Percentiles rank a stretch among this genome's conserved stretches.
Evolutionary conservation across 2,329 filamentous ascomycete species (phyloP).

Genomic region (Colletotrichum liaoningense): DNA sequence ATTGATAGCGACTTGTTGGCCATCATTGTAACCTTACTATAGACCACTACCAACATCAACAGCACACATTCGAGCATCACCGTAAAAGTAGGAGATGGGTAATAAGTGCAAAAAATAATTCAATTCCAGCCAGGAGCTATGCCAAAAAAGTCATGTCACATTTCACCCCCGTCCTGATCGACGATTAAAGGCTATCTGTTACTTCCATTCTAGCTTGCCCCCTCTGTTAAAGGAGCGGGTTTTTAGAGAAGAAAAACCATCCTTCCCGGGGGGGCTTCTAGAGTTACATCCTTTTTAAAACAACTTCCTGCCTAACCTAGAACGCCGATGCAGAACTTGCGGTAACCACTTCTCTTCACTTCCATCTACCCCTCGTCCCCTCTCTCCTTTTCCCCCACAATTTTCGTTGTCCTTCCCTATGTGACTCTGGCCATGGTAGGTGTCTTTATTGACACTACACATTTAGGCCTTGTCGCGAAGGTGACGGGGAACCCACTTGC

Average conservation of each 20-base stretch:
- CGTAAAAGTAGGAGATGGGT: background rate
- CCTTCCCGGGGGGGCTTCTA: constrained; percentile 44
- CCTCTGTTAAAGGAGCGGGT: constrained; percentile 40
- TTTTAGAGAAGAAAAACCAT: constrained; percentile 41
- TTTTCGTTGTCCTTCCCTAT: constrained; percentile 38
- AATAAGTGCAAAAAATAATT: constrained; percentile 4
- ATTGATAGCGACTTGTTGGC: no score
- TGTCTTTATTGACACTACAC: constrained; percentile 37
- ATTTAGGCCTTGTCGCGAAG: constrained; percentile 51
- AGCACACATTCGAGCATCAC: background rate
- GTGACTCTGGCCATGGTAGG: background rate
- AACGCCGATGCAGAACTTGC: constrained; percentile 51
- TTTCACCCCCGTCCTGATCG: constrained; percentile 30
- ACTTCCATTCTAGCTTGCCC: constrained; percentile 41
- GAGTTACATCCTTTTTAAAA: constrained; percentile 49
- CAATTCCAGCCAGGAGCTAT: constrained; percentile 20
- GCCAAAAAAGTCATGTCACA: constrained; percentile 32
- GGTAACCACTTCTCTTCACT: constrained; percentile 26
- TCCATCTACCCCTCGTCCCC: no score
- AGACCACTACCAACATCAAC: no score
- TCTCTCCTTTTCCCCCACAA: constrained; percentile 18
- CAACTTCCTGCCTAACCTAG: constrained; percentile 46
- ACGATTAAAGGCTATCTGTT: constrained; percentile 35
- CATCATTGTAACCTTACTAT: no score
- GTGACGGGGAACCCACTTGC: constrained; percentile 70